Base-by-base conservation (phyloP, 2,329 filamentous ascomycete genomes). In the Aspergillus brasiliensis region DNA sequence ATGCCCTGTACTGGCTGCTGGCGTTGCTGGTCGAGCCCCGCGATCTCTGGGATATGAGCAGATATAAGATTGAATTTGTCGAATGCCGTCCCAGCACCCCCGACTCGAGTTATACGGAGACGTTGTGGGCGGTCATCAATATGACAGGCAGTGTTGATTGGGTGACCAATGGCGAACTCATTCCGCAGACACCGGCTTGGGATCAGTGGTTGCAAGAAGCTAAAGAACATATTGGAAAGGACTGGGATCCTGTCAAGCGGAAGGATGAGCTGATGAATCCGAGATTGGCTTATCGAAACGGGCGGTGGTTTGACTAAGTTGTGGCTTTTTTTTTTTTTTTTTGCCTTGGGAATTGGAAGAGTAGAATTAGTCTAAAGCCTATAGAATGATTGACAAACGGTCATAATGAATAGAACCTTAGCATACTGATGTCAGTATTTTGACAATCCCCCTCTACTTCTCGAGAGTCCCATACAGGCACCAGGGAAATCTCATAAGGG, bases 51-150 rank as follows among this genome's bases (percentile, higher is more conserved):
- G 83, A 88, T 64, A 71, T 87, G n/a, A 78, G 77, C 6, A 78
- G 81, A 23, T 88, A 86, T 67, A 61, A 77, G 0, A 77, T 76
- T 6, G 46, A 49, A 3, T 49, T 28, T 19, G 46, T 49, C 6
- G 46, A 49, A 7, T 17, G n/a, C 3, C 25, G 53, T 47, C 62
- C 6, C 77, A 82, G 28, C 13, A 21, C 23, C 6, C 11, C n/a
- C 5, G n/a, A 15, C 23, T 8, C 21, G 11, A 83, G 79, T 57
- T 87, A 82, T 65, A 88, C 85, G 0, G 73, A 82, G 15, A 85
- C 83, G 1, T 71, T 87, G 58, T 87, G 85, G 85, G 85, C 80
- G 63, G 84, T 83, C 2, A 85, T 88, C 49, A 77, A 81, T 11
- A 82, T 84, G 66, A 86, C 84, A 0, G 71, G 78, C 66, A 74